Evolutionary conservation across 2,329 filamentous ascomycete genomes (phyloP).

Genomic region (Neocatenulostroma microsporum): DNA sequence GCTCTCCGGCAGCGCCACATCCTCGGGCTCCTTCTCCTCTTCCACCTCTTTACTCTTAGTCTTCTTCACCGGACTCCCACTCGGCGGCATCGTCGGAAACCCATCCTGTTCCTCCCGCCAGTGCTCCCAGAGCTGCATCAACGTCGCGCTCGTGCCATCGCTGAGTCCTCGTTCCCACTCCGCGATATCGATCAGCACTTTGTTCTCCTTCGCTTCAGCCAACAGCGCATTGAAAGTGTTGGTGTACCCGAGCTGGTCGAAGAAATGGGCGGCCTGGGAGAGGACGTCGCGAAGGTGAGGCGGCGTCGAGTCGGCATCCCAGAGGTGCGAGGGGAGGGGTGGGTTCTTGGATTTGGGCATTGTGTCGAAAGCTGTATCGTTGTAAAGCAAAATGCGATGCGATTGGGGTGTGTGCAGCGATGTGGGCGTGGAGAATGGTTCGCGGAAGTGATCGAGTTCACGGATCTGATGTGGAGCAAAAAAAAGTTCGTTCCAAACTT

Average conservation of each 20-base stretch:
- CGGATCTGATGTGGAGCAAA: no score
- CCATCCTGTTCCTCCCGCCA: slow-evolving; percentile 17
- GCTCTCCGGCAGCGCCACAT: no score
- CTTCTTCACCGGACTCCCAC: slow-evolving; percentile 10
- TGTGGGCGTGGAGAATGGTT: no score
- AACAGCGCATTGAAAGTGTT: slow-evolving; percentile 24
- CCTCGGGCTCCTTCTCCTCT: no score
- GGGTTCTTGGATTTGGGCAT: no score
- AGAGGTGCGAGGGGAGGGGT: no score
- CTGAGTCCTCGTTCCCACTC: slow-evolving; percentile 17
- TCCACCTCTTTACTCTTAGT: slow-evolving; percentile 8
- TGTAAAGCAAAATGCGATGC: no score
- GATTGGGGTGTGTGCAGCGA: no score
- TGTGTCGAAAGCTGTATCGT: no score
- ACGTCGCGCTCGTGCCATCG: slow-evolving; percentile 12
- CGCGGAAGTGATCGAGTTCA: no score
- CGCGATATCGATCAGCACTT: slow-evolving; percentile 16
- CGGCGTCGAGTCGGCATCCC: not conserved
- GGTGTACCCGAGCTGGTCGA: slow-evolving; percentile 25
- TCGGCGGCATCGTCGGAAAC: slow-evolving; percentile 11
- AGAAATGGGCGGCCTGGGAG: slow-evolving; percentile 22
- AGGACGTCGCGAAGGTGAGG: slow-evolving; percentile 15
- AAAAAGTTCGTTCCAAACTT: no score
- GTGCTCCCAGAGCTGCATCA: slow-evolving; percentile 21
- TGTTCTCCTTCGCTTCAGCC: slow-evolving; percentile 27